Conservation (phyloP, 208 protist genomes). For the Phytomonas francai region DNA sequence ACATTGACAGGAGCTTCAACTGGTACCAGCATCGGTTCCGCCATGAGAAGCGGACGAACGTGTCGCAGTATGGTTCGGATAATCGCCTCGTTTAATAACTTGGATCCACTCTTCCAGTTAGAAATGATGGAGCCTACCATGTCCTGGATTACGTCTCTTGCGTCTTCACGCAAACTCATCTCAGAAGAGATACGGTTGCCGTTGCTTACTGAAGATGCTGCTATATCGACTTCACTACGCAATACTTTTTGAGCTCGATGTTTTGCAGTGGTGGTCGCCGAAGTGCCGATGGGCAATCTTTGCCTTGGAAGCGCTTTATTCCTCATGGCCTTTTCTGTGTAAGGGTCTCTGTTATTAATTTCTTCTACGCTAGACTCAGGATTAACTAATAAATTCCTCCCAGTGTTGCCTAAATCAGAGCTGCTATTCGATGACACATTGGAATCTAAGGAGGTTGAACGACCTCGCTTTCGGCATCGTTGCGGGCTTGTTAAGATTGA, state of each 20-base stretch:
- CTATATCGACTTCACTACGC: background rate
- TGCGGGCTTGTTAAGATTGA: background rate
- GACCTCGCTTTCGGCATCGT: background rate
- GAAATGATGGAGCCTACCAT: slow-evolving; percentile 23
- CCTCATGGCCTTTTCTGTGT: background rate
- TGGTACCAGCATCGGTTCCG: slow-evolving; percentile 72
- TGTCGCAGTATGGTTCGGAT: slow-evolving; percentile 42
- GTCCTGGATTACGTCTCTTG: slow-evolving; percentile 7
- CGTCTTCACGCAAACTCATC: background rate
- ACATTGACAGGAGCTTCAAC: slow-evolving; percentile 76
- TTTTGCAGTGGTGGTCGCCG: background rate
- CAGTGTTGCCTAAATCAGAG: background rate
- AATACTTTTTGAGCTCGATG: background rate
- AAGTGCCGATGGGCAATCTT: background rate
- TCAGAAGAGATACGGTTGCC: background rate
- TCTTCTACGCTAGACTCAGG: background rate
- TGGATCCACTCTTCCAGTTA: slow-evolving; percentile 28
- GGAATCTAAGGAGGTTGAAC: background rate
- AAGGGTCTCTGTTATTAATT: background rate
- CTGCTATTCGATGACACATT: background rate
- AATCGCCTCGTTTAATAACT: slow-evolving; percentile 39
- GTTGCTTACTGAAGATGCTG: background rate
- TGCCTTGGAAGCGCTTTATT: background rate
- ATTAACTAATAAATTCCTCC: background rate
- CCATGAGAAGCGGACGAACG: slow-evolving; percentile 46